phyloP scores from a whole-genome alignment of 495 filamentous ascomycete species.

The Opeltia flavorubescens region DNA sequence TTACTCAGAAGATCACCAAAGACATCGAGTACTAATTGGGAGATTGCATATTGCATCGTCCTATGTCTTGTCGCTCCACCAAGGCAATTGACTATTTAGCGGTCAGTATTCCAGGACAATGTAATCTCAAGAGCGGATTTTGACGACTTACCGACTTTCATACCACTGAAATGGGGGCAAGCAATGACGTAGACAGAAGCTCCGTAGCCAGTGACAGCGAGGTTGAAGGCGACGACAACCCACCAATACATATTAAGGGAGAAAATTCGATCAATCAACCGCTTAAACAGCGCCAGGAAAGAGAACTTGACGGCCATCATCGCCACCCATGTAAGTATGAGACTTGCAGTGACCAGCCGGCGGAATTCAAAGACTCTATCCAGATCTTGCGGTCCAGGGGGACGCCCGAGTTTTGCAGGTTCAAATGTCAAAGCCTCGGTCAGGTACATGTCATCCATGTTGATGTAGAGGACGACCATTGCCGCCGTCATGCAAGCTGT shows the following conservation, averaged over 20 bases:
- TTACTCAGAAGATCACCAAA: conserved; percentile 13
- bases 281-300: conserved; percentile 14
- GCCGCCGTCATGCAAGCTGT: conserved; percentile 8
- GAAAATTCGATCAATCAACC: conserved; percentile 10
- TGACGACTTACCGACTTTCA: neutral
- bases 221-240: conserved; percentile 7
- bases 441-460: conserved; percentile 10
- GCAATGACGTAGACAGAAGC: conserved; percentile 2
- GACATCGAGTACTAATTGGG: conserved; percentile 10
- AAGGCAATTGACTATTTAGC: neutral
- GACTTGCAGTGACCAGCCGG: conserved; percentile 1
- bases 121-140: neutral
- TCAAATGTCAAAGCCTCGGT: neutral
- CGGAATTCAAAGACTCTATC: conserved; percentile 2
- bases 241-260: conserved; percentile 13
- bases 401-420: neutral
- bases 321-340: conserved; percentile 8
- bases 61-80: neutral
- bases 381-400: neutral
- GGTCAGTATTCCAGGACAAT: neutral
- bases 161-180: conserved; percentile 10
- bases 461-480: conserved; percentile 6
- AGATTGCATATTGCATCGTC: conserved; percentile 1
- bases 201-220: conserved; percentile 5
- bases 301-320: conserved; percentile 17